Percentiles rank a stretch among this genome's conserved stretches.
Evolutionary conservation across 192 early-diverging fungal genomes (phyloP).

Genomic region (Podila clonocystis): DNA sequence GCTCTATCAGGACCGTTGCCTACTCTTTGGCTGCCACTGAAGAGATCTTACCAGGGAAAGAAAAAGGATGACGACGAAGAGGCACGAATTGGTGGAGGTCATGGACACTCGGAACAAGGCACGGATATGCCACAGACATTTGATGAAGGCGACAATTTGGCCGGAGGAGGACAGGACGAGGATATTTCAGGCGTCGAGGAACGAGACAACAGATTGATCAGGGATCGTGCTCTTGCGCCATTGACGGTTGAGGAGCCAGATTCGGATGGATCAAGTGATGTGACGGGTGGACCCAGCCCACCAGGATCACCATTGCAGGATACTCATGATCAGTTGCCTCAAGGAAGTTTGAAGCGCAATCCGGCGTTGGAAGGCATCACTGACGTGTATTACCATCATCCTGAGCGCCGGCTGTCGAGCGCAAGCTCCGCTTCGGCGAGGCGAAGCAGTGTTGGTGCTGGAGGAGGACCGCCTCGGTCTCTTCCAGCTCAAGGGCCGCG

Average conservation of each 20-base stretch:
- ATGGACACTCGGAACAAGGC: not conserved
- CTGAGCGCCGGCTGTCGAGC: slow-evolving; percentile 32
- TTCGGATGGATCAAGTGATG: slow-evolving; percentile 16
- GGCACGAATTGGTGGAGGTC: not conserved
- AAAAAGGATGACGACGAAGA: slow-evolving; percentile 8
- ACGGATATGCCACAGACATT: slow-evolving; percentile 8
- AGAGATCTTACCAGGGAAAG: slow-evolving; percentile 14
- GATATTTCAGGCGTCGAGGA: not conserved
- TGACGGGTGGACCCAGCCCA: slow-evolving; percentile 17
- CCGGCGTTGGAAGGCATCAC: slow-evolving; percentile 35
- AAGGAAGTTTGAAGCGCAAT: slow-evolving; percentile 2
- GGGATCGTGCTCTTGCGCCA: not conserved
- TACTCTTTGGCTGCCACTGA: slow-evolving; percentile 77
- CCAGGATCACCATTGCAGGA: slow-evolving; percentile 8
- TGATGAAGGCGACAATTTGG: slow-evolving; percentile 44
- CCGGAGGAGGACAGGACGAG: slow-evolving; percentile 43
- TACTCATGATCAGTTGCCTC: not conserved
- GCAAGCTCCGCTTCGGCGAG: slow-evolving; percentile 9
- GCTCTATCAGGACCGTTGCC: slow-evolving; percentile 72
- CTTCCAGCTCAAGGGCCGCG: slow-evolving; percentile 18
- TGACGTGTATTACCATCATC: slow-evolving; percentile 50
- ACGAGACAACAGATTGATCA: not conserved
- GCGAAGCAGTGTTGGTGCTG: not conserved
- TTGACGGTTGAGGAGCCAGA: not conserved
- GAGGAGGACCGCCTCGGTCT: slow-evolving; percentile 12